Evolutionary conservation across 176 grass and related monocot species (phyloP), one percentile per base, ranked within the genome.

Genomic region (Pharus latifolius): DNA sequence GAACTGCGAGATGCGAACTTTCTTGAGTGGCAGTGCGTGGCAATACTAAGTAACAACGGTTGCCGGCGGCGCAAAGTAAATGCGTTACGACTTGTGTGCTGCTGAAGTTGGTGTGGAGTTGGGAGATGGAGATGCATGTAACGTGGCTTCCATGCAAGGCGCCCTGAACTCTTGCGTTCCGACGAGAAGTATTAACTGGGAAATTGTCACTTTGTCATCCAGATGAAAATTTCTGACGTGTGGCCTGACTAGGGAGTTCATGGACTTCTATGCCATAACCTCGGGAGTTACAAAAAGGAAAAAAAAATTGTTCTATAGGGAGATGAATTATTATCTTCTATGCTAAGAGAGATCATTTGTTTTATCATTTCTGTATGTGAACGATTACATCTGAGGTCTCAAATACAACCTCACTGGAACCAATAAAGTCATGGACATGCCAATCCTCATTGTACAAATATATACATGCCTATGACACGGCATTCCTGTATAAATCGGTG

Each of bases 71-170:
- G 8, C 10, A n/a, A n/a, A n/a, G 72, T 20, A 8, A 74, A 64
- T 75, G 65, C 5, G 38, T 49, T 22, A 25, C 44, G 27, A 60
- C 24, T 18, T 41, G 1, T 9, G 41, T 6, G 48, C 2, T 17
- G n/a, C n/a, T n/a, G n/a, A n/a, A n/a, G 26, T 16, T 22, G 16
- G 58, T 38, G 11, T 67, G 4, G 71, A 65, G 84, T 51, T 78
- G 55, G 75, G 42, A 14, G 57, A n/a, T 7, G 78, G 46, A 42
- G 71, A 65, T 13, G 82, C 38, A 52, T 28, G 22, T 0, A 11
- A 84, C 87, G 88, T 91, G 88, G 56, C 84, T 76, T n/a, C 49
- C 59, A 24, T 89, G 92, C 92, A 88, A 86, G 91, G 34, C 30
- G 23, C 13, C 50, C 4, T 7, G 10, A 38, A 2, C 20, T 7